Percentiles rank a stretch among this genome's conserved stretches.
Conservation (phyloP, 2,329 filamentous ascomycete species). For the Colletotrichum melonis region DNA sequence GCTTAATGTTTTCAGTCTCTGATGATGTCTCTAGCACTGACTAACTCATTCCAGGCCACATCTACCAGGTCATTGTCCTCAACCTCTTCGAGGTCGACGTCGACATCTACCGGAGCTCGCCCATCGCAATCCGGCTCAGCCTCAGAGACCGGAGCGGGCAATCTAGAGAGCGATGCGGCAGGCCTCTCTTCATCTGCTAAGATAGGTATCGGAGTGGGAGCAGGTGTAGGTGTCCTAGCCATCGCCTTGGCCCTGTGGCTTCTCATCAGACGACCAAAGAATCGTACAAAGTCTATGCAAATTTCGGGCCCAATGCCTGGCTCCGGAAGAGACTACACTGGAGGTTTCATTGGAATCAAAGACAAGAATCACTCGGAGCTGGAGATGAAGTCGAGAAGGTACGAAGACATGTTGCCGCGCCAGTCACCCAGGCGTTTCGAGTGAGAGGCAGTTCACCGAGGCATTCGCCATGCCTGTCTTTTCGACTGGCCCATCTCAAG, state of each 20-base stretch:
- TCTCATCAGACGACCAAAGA: slow-evolving; percentile 49
- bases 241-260: slow-evolving; percentile 52
- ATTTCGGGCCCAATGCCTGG: slow-evolving; percentile 65
- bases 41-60: neutral
- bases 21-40: neutral
- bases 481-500: neutral
- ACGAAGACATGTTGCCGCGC: slow-evolving; percentile 68
- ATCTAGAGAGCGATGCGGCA: slow-evolving; percentile 18
- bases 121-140: slow-evolving; percentile 10
- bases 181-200: slow-evolving; percentile 57
- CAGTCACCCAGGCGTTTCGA: slow-evolving; percentile 57
- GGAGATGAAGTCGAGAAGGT: slow-evolving; percentile 63
- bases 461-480: neutral
- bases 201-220: slow-evolving; percentile 61
- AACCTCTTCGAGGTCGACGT: slow-evolving; percentile 27
- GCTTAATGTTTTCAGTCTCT: neutral
- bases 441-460: slow-evolving; percentile 38
- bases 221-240: slow-evolving; percentile 54
- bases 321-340: slow-evolving; percentile 49
- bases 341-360: slow-evolving; percentile 22
- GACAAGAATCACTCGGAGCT: slow-evolving; percentile 54
- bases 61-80: slow-evolving; percentile 20
- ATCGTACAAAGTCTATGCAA: slow-evolving; percentile 47
- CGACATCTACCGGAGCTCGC: slow-evolving; percentile 24
- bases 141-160: slow-evolving; percentile 2